Percentiles rank a stretch among this genome's conserved stretches.
Evolutionary conservation across 2,329 filamentous ascomycete genomes (phyloP).

Genomic region (Chaetomium sp.): DNA sequence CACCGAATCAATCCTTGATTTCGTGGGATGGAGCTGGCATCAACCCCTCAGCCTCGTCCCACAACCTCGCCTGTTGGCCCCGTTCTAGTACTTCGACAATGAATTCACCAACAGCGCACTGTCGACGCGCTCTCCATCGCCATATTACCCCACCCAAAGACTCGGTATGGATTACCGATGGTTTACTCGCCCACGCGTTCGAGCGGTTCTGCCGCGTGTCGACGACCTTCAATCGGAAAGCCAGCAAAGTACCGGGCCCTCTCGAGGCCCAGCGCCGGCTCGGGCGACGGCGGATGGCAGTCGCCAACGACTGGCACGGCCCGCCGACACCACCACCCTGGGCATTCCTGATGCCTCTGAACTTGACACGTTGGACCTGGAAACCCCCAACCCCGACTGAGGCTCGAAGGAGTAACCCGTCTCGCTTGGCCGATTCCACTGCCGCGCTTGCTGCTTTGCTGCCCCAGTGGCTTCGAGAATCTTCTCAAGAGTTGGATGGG

Average conservation of each 20-base stretch:
- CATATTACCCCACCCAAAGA: slow-evolving; percentile 35
- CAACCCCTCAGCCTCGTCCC: neutral
- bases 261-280: slow-evolving; percentile 48
- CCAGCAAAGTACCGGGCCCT: slow-evolving; percentile 43
- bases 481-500: neutral
- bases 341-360: slow-evolving; percentile 39
- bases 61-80: no score
- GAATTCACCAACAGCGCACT: slow-evolving; percentile 41
- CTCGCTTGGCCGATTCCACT: slow-evolving; percentile 21
- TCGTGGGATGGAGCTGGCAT: slow-evolving; percentile 14
- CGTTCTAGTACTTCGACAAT: slow-evolving; percentile 33
- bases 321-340: slow-evolving; percentile 37
- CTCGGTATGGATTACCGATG: slow-evolving; percentile 54
- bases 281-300: slow-evolving; percentile 49
- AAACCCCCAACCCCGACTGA: slow-evolving; percentile 36
- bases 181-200: slow-evolving; percentile 45
- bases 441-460: neutral
- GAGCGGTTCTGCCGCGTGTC: slow-evolving; percentile 38
- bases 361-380: slow-evolving; percentile 47
- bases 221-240: slow-evolving; percentile 24
- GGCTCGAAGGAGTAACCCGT: slow-evolving; percentile 3
- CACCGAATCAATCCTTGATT: neutral
- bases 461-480: slow-evolving; percentile 12
- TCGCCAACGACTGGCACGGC: slow-evolving; percentile 37
- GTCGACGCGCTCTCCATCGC: slow-evolving; percentile 43